Percentiles rank a stretch among this genome's conserved stretches.
These are phyloP conservation scores for Xylaria multiplex DNA, from an alignment of 2,329 filamentous ascomycete genomes.

Conservation along the genomic window DNA sequence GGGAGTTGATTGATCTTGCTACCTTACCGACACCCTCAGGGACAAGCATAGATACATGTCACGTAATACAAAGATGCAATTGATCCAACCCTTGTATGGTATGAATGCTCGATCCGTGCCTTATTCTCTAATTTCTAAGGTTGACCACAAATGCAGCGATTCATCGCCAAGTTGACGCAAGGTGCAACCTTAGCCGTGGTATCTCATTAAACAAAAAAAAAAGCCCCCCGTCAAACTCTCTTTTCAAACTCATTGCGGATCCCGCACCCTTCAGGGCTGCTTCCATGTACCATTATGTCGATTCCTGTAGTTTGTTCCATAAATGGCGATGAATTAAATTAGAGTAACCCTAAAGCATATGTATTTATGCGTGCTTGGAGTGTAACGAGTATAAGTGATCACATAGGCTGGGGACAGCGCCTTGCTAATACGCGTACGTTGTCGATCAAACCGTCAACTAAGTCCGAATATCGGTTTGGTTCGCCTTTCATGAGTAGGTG, in stretches of 20 bases:
- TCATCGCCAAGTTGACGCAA: not conserved
- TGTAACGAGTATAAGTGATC: constrained; percentile 6
- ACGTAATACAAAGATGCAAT: not conserved
- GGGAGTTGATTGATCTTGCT: not conserved
- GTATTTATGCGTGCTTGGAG: not conserved
- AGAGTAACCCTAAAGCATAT: not conserved
- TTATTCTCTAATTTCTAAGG: not conserved
- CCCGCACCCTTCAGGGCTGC: not conserved
- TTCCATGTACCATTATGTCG: not conserved
- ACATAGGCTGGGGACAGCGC: constrained; percentile 39
- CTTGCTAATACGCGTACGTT: constrained; percentile 71
- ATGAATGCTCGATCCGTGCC: not conserved
- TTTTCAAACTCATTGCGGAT: constrained; percentile 1
- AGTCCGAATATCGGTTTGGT: constrained; percentile 69
- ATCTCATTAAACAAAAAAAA: constrained; percentile 18
- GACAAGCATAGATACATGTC: not conserved
- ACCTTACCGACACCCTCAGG: not conserved
- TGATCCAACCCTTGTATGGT: constrained; percentile 2
- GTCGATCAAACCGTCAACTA: constrained; percentile 79
- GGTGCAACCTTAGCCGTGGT: constrained; percentile 15
- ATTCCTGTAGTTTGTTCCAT: not conserved
- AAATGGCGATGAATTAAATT: not conserved
- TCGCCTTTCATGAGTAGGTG: constrained; percentile 61
- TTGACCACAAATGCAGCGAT: constrained; percentile 1
- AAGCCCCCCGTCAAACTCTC: not conserved